phyloP scores from a whole-genome alignment of 495 filamentous ascomycete genomes.

The Hyaloscypha bicolor region DNA sequence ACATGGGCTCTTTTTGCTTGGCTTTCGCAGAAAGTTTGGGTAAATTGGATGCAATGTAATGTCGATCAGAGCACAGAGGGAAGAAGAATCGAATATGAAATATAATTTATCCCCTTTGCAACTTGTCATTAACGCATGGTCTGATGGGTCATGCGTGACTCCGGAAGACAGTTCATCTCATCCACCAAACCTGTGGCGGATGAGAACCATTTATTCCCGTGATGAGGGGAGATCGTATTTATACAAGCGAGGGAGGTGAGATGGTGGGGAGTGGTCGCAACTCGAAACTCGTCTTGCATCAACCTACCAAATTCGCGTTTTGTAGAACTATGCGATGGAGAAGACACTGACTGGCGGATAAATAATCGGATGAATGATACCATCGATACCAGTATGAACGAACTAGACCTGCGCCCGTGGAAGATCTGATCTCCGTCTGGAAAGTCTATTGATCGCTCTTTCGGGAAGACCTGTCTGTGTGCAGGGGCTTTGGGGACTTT shows the following conservation, averaged over 20 bases:
- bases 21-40: too few species aligned
- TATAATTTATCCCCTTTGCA: neutral
- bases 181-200: neutral
- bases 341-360: neutral
- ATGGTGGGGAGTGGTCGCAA: neutral
- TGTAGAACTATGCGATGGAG: neutral
- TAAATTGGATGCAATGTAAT: too few species aligned
- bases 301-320: neutral
- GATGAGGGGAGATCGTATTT: neutral
- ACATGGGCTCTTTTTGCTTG: neutral
- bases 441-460: too few species aligned
- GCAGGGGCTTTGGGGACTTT: too few species aligned
- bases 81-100: neutral
- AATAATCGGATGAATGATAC: neutral
- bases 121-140: neutral
- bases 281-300: neutral
- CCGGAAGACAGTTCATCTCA: neutral
- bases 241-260: neutral
- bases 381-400: neutral
- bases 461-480: too few species aligned
- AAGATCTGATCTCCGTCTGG: too few species aligned
- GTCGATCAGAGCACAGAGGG: too few species aligned
- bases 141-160: neutral
- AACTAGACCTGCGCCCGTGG: too few species aligned
- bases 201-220: neutral